Conservation (phyloP, 2,329 filamentous ascomycete species). For the Colletotrichum echinochloae region DNA sequence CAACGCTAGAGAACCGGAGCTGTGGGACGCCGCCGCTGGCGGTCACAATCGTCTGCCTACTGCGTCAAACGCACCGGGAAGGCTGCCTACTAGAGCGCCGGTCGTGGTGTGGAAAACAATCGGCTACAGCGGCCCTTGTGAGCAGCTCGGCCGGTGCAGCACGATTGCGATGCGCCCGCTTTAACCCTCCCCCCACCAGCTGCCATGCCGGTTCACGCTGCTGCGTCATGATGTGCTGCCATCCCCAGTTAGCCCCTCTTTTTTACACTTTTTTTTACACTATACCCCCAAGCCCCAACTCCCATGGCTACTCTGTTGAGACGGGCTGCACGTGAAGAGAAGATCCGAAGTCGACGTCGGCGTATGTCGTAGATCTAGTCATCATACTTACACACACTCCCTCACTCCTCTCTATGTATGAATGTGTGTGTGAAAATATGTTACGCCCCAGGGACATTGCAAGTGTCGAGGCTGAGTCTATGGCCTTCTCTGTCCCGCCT, state of each 20-base stretch:
- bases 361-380: too few species aligned
- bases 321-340: too few species aligned
- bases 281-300: too few species aligned
- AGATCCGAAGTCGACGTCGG: not conserved
- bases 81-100: not conserved
- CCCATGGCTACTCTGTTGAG: too few species aligned
- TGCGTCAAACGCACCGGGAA: not conserved
- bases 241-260: not conserved
- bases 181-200: not conserved
- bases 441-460: not conserved
- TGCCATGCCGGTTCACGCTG: not conserved
- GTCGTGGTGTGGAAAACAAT: not conserved
- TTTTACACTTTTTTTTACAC: too few species aligned
- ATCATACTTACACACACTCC: too few species aligned
- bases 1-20: conserved; percentile 10
- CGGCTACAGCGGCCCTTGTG: not conserved
- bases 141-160: not conserved
- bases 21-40: conserved; percentile 4
- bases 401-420: too few species aligned
- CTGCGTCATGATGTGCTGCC: not conserved
- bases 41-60: not conserved
- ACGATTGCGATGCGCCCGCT: conserved; percentile 15
- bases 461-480: not conserved
- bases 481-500: not conserved
- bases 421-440: not conserved